These are phyloP conservation scores for Capniomyces stellatus DNA, from an alignment of 371 early-diverging fungal species.

Conservation along the genomic window DNA sequence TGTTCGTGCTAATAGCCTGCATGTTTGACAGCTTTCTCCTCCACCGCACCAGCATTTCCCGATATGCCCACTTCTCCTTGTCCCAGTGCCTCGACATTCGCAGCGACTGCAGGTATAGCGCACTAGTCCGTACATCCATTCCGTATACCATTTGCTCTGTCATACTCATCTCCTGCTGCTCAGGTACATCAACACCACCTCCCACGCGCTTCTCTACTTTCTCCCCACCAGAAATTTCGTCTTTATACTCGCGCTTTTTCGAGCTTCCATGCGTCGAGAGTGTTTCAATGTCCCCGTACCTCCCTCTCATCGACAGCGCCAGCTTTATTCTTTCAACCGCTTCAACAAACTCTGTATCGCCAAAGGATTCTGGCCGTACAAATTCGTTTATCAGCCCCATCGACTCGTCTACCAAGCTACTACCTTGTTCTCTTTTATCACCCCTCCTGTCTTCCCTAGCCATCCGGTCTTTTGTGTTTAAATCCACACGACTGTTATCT, in stretches of 20 bases:
- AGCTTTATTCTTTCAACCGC: not conserved
- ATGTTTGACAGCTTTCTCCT: not conserved
- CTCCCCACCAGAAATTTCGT: not conserved
- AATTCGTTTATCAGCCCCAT: not conserved
- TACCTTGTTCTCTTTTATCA: not conserved
- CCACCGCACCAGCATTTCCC: not conserved
- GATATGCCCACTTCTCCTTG: slow-evolving; percentile 3
- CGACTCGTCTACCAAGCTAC: not conserved
- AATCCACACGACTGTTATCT: too few species aligned
- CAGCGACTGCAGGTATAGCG: not conserved
- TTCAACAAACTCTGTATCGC: not conserved
- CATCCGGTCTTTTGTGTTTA: not conserved
- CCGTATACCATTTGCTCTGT: not conserved
- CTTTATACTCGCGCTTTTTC: not conserved
- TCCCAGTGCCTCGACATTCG: not conserved
- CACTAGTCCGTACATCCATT: not conserved
- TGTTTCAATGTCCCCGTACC: not conserved
- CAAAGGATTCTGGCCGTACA: not conserved
- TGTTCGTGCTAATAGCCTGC: not conserved
- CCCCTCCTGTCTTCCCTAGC: not conserved
- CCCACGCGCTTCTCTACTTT: too few species aligned
- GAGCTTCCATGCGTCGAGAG: not conserved
- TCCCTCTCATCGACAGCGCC: not conserved
- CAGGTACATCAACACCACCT: too few species aligned
- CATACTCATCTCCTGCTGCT: too few species aligned